Evolutionary conservation across 805 yeast genomes (phyloP), one percentile per base, ranked within the genome.

Genomic region (Candida jianshihensis): DNA sequence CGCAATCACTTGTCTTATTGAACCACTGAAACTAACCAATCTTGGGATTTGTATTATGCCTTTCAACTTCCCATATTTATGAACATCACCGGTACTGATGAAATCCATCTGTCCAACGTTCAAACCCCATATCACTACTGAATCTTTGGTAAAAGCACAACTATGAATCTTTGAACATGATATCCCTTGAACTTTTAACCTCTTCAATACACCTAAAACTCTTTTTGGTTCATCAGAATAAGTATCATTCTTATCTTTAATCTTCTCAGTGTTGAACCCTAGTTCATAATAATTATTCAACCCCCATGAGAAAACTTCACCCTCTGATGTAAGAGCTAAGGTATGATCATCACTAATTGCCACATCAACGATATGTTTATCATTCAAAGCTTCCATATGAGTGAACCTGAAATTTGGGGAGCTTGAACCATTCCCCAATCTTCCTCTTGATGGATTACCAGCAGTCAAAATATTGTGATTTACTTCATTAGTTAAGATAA

Each of bases 61-160:
- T 44, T 63, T 37, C 16, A 33, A 28, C 31, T 43, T 44, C 8
- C 63, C 52, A 43, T 57, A 51, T 43, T 46, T 54, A 43, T 45
- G 53, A 42, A 46, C 45, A 13, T 57, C 58, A 10, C 60, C 54
- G 2, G 59, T 39, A 14, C 60, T 39, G 6, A 63, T 47, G 34
- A 72, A 62, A 3, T 90, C 90, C 78, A 86, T 75, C 54, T 86
- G 95, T 0, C 96, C 96, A 25, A 75, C 60, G 51, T 86, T 83
- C 26, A 80, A 59, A 3, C 96, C 96, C 95, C 95, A 86, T 26
- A 75, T 56, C 41, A 61, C 72, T n/a, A 49, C 40, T 9, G 70
- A 72, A 30, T 61, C 53, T 6, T 60, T 62, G 0, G 78, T 61
- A 41, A 66, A 80, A 0, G 73, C 83, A 15, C 78, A 67, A 4